A percentile compares a stretch with the other conserved stretches of the same genome.
These are phyloP conservation scores for Staphylotrichum longicolle DNA, from an alignment of 495 filamentous ascomycete species.

Conservation along the genomic window DNA sequence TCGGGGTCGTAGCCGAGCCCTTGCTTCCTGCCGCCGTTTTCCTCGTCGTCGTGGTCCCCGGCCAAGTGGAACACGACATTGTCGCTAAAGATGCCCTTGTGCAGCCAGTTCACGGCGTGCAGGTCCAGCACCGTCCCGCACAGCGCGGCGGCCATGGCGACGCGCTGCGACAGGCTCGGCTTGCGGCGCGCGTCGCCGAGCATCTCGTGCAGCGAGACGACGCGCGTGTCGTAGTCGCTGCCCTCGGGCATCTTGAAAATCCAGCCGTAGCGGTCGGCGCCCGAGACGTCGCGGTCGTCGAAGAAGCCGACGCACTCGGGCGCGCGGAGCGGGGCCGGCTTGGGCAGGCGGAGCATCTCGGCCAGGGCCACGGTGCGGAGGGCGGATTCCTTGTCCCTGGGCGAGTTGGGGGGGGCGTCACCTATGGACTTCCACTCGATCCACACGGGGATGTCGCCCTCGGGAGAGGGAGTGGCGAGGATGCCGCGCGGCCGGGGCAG, in stretches of 20 bases:
- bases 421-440: slow-evolving; percentile 35
- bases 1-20: slow-evolving; percentile 18
- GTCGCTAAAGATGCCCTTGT: slow-evolving; percentile 54
- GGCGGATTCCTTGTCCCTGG: slow-evolving; percentile 23
- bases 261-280: slow-evolving; percentile 28
- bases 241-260: slow-evolving; percentile 30
- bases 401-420: slow-evolving; percentile 8
- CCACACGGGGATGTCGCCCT: slow-evolving; percentile 30
- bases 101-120: slow-evolving; percentile 57
- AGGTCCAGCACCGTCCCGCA: slow-evolving; percentile 36
- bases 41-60: background rate
- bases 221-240: slow-evolving; percentile 20
- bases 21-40: background rate
- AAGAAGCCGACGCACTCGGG: slow-evolving; percentile 35
- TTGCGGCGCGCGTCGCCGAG: slow-evolving; percentile 11
- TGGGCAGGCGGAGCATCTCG: slow-evolving; percentile 34
- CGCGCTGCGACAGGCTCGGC: slow-evolving; percentile 26
- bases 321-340: slow-evolving; percentile 26
- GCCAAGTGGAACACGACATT: slow-evolving; percentile 50
- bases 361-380: slow-evolving; percentile 33
- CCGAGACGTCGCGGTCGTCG: slow-evolving; percentile 28
- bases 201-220: slow-evolving; percentile 27
- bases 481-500: slow-evolving; percentile 26
- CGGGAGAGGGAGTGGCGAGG: slow-evolving; percentile 13
- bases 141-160: slow-evolving; percentile 28